Evolutionary conservation across 495 filamentous ascomycete species (phyloP).

Genomic region (Penicillium cinerascens): DNA sequence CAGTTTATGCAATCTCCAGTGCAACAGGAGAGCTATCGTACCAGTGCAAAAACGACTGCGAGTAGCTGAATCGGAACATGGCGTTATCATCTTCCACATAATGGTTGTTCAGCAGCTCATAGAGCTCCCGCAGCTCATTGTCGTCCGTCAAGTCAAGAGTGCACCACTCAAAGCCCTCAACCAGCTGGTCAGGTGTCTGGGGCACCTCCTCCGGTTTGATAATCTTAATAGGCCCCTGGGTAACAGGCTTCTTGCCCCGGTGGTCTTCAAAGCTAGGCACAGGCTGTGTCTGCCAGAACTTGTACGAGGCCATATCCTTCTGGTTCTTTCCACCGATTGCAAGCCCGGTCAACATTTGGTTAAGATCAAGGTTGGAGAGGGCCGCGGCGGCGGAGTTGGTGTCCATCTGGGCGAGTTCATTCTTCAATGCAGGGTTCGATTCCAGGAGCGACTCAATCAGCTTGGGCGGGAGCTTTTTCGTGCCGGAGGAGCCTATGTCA

Average conservation of each 20-base stretch:
- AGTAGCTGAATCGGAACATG: slow-evolving; percentile 97
- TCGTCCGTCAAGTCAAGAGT: slow-evolving; percentile 78
- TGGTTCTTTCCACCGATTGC: slow-evolving; percentile 73
- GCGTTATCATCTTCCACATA: slow-evolving; percentile 96
- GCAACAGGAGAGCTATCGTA: slow-evolving; percentile 30
- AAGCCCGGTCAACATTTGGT: slow-evolving; percentile 80
- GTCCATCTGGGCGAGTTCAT: slow-evolving; percentile 43
- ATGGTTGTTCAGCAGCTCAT: slow-evolving; percentile 82
- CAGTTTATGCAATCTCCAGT: not conserved
- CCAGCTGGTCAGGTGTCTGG: slow-evolving; percentile 59
- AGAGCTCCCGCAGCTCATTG: slow-evolving; percentile 73
- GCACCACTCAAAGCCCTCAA: slow-evolving; percentile 89
- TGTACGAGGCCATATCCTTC: slow-evolving; percentile 95
- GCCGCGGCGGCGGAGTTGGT: slow-evolving; percentile 54
- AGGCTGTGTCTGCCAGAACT: slow-evolving; percentile 97
- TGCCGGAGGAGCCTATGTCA: slow-evolving; percentile 23
- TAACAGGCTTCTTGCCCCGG: slow-evolving; percentile 29
- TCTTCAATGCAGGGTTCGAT: slow-evolving; percentile 50
- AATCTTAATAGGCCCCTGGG: slow-evolving; percentile 62
- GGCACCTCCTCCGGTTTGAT: slow-evolving; percentile 73
- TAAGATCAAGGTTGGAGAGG: slow-evolving; percentile 68
- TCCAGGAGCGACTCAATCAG: slow-evolving; percentile 44
- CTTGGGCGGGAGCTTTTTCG: slow-evolving; percentile 39
- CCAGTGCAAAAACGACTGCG: slow-evolving; percentile 83
- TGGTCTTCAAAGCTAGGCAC: slow-evolving; percentile 75